phyloP scores from a whole-genome alignment of 1,139 yeast genomes.

The Wickerhamomyces sp. region DNA sequence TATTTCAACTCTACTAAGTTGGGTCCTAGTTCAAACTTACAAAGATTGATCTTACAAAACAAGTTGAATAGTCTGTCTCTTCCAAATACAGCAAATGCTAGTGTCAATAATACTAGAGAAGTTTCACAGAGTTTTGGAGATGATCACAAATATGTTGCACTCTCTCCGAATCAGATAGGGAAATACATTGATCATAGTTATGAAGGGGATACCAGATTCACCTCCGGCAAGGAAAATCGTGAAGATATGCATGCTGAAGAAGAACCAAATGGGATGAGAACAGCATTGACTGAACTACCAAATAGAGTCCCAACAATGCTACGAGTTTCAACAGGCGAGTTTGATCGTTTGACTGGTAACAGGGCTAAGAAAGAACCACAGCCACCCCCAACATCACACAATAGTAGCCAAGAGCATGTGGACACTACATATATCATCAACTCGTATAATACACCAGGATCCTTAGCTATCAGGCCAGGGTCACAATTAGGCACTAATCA shows the following conservation, averaged over 20 bases:
- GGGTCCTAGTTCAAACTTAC: slow-evolving; percentile 13
- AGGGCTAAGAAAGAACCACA: no score
- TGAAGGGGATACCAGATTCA: slow-evolving; percentile 1
- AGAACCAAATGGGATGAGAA: neutral
- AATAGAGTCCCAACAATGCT: slow-evolving; percentile 1
- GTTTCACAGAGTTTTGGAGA: slow-evolving; percentile 1
- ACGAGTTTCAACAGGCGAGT: neutral
- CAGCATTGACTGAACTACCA: neutral
- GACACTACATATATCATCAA: slow-evolving; percentile 13
- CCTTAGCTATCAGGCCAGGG: slow-evolving; percentile 14
- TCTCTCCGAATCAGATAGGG: slow-evolving; percentile 17
- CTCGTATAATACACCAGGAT: slow-evolving; percentile 20
- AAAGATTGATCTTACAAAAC: slow-evolving; percentile 22
- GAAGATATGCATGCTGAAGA: neutral
- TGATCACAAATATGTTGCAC: slow-evolving; percentile 10
- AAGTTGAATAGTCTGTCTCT: slow-evolving; percentile 8
- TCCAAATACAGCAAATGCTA: neutral
- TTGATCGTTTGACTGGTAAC: neutral
- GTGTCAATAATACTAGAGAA: neutral
- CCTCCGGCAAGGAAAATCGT: neutral
- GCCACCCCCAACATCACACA: neutral
- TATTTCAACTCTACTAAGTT: slow-evolving; percentile 8
- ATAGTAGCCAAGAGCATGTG: slow-evolving; percentile 2
- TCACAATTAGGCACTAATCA: slow-evolving; percentile 10
- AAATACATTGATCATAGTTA: slow-evolving; percentile 14